A percentile compares a stretch with the other conserved stretches of the same genome.
phyloP scores from a whole-genome alignment of 2,329 filamentous ascomycete genomes.

The Mollisiaceae sp. region DNA sequence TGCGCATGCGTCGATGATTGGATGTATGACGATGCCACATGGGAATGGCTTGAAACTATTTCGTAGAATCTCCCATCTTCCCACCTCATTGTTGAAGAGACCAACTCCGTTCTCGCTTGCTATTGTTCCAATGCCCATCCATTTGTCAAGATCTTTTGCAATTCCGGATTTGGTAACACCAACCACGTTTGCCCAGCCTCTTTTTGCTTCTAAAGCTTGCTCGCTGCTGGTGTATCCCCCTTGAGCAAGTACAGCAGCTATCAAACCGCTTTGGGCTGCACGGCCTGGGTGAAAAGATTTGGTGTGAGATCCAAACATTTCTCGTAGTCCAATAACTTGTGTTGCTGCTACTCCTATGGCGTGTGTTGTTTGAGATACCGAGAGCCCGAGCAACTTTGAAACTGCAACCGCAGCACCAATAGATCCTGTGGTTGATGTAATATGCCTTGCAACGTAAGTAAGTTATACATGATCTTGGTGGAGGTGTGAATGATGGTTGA shows the following conservation, averaged over 20 bases:
- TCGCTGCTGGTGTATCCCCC: conserved; percentile 55
- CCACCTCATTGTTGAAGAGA: conserved; percentile 12
- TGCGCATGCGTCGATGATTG: conserved; percentile 57
- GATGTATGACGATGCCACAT: conserved; percentile 62
- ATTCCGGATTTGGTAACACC: conserved; percentile 48
- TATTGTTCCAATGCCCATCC: conserved; percentile 40
- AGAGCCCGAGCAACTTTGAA: conserved; percentile 51
- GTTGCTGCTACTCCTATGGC: conserved; percentile 59
- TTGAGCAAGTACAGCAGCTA: conserved; percentile 52
- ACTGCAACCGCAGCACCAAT: conserved; percentile 59
- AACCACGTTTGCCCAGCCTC: conserved; percentile 59
- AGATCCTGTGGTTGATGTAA: conserved; percentile 56
- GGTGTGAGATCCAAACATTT: conserved; percentile 60
- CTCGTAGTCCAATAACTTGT: conserved; percentile 58
- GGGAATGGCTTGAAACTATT: conserved; percentile 63
- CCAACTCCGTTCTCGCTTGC: conserved; percentile 18
- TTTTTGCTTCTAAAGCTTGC: conserved; percentile 55
- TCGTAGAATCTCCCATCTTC: conserved; percentile 55
- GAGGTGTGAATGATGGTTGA: not conserved
- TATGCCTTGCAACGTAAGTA: conserved; percentile 44
- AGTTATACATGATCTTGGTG: not conserved
- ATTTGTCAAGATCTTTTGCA: conserved; percentile 44
- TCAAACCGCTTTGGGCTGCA: conserved; percentile 56
- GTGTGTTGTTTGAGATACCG: conserved; percentile 48
- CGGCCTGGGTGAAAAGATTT: conserved; percentile 61